These are phyloP conservation scores for Neofusicoccum cordaticola DNA, from an alignment of 2,329 filamentous ascomycete species.

Conservation along the genomic window DNA sequence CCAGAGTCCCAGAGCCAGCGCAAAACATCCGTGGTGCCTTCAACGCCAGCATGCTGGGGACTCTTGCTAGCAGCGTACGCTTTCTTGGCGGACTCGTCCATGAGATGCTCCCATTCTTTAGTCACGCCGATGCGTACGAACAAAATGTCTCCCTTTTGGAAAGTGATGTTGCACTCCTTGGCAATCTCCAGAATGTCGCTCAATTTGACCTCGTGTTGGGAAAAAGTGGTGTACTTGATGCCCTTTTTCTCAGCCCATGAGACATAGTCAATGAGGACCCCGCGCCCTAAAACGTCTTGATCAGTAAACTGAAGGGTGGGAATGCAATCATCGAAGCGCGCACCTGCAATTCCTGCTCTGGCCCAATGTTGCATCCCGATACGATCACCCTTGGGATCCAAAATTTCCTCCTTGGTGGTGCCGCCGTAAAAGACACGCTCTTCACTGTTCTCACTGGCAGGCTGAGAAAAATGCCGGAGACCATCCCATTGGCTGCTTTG, in stretches of 20 bases:
- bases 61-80: conserved; percentile 26
- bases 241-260: conserved; percentile 16
- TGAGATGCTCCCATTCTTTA: conserved; percentile 28
- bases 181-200: conserved; percentile 21
- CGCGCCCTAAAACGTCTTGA: neutral
- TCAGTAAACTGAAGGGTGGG: neutral
- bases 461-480: conserved; percentile 36
- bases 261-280: conserved; percentile 16
- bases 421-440: conserved; percentile 25
- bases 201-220: conserved; percentile 19
- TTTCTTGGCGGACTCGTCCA: conserved; percentile 24
- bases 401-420: conserved; percentile 23
- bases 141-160: conserved; percentile 26
- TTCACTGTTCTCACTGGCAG: conserved; percentile 19
- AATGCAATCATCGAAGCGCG: neutral
- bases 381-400: conserved; percentile 20
- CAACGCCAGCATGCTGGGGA: conserved; percentile 41
- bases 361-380: conserved; percentile 18
- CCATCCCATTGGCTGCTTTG: conserved; percentile 37
- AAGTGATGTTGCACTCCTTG: conserved; percentile 19
- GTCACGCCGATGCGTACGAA: conserved; percentile 39
- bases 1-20: conserved; percentile 48
- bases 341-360: conserved; percentile 5
- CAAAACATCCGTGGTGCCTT: conserved; percentile 35
- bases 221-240: conserved; percentile 14